Evolutionary conservation across 1,284 basidiomycete species (phyloP), one percentile per base, ranked within the genome.

Genomic region (Pulveroboletus sp.): DNA sequence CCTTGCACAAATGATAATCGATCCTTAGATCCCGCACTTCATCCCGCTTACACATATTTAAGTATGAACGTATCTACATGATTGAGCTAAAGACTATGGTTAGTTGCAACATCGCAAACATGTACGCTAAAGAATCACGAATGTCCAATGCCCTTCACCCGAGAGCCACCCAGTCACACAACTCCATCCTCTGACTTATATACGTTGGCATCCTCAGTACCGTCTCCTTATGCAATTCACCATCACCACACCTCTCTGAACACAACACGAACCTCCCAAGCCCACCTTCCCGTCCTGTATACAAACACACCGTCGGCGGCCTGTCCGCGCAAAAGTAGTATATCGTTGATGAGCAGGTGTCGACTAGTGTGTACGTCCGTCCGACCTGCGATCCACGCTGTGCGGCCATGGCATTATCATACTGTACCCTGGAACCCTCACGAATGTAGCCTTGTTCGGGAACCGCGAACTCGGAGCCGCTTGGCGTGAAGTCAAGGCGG

Each of bases 231-330:
- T 64, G 63, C 17, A 64, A 36, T 35, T 66, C 64, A 24, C 48
- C 57, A 18, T 42, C 28, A 2, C 10, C 8, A 22, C 63, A 64
- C 15, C 17, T 64, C 54, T 64, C 63, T 43, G 63, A 64, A 44
- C 63, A 64, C 29, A 64, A 36, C 28, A 64, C 63, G 43, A 64
- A 66, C 44, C 63, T 33, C 22, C 63, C 63, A 12, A 64, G 42
- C n/a, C 63, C 63, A 3, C 63, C 63, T 24, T 64, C 63, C 22
- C 62, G 50, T 24, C 63, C 63, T 1, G 64, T 52, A 22, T 58
- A 64, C 25, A 64, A 31, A 36, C 64, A 66, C 28, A 64, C 63
- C 10, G 63, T 64, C 22, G 63, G 63, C 2, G 63, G 58, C 10
- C 35, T 56, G 17, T 51, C 24, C 1, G 63, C 63, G 6, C 38